Percentiles rank a stretch among this genome's conserved stretches.
Evolutionary conservation across 1,284 basidiomycete genomes (phyloP).

Genomic region (Megacollybia platyphylla): DNA sequence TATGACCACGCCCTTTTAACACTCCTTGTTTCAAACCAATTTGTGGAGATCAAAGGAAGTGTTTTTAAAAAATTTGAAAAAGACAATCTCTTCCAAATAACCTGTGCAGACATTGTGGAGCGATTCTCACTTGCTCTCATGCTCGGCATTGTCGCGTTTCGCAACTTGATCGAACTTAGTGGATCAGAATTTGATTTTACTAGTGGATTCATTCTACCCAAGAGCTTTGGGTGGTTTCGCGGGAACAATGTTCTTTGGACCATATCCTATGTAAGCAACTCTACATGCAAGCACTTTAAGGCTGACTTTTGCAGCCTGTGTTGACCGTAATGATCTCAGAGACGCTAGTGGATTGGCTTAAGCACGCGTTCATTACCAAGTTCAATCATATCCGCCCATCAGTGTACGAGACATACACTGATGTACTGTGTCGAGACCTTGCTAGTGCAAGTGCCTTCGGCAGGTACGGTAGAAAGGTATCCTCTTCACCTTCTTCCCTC

Average conservation of each 20-base stretch:
- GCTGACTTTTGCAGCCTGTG: conserved; percentile 52
- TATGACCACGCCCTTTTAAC: conserved; percentile 96
- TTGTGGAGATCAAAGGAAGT: conserved; percentile 98
- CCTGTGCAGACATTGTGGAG: conserved; percentile 97
- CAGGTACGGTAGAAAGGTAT: conserved; percentile 57
- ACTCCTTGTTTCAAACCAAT: conserved; percentile 93
- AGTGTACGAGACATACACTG: conserved; percentile 92
- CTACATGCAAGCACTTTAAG: background rate
- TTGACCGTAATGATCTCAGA: conserved; percentile 87
- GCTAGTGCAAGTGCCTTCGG: conserved; percentile 69
- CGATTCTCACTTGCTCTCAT: conserved; percentile 90
- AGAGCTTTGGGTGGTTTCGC: conserved; percentile 76
- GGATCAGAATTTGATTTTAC: conserved; percentile 77
- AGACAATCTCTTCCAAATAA: conserved; percentile 98
- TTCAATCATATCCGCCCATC: conserved; percentile 93
- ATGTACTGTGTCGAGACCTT: conserved; percentile 92
- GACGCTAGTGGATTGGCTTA: conserved; percentile 96
- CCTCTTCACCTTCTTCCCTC: background rate
- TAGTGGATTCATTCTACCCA: conserved; percentile 62
- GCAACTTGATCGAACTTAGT: conserved; percentile 91
- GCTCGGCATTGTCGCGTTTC: conserved; percentile 84
- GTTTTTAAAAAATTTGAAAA: conserved; percentile 99
- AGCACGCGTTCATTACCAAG: conserved; percentile 99
- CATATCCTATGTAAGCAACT: conserved; percentile 70
- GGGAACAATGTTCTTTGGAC: conserved; percentile 76